These are phyloP conservation scores for Bolboschoenus planiculmis DNA, from an alignment of 176 grass and related monocot genomes.

Conservation along the genomic window DNA sequence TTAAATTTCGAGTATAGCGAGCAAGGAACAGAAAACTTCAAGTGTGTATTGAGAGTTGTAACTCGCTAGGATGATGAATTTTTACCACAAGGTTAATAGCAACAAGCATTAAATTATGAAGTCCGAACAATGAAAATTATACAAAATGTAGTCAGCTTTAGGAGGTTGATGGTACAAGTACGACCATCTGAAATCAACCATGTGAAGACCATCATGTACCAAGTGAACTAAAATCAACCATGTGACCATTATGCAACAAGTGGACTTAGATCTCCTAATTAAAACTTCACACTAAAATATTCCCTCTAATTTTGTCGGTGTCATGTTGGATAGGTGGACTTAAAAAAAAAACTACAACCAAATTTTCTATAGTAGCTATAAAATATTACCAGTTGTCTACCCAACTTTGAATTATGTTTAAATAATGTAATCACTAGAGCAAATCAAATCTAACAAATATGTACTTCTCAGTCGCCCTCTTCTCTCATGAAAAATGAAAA, in stretches of 20 bases:
- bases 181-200: not conserved
- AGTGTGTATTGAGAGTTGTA: not conserved
- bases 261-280: constrained; percentile 3
- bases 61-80: not conserved
- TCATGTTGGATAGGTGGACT: not conserved
- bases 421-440: not conserved
- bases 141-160: not conserved
- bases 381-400: not conserved
- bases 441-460: not conserved
- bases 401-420: not conserved
- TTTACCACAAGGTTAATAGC: not conserved
- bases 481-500: not conserved
- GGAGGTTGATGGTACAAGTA: not conserved
- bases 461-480: not conserved
- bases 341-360: not conserved
- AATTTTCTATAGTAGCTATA: not conserved
- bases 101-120: not conserved
- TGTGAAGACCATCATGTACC: not conserved
- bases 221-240: constrained; percentile 3
- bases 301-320: not conserved
- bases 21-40: not conserved
- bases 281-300: not conserved
- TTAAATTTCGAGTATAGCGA: not conserved
- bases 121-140: not conserved
- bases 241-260: not conserved